Percentiles rank a stretch among this genome's conserved stretches.
Conservation (phyloP, 2,329 filamentous ascomycete species). For the Neocucurbitaria cava region DNA sequence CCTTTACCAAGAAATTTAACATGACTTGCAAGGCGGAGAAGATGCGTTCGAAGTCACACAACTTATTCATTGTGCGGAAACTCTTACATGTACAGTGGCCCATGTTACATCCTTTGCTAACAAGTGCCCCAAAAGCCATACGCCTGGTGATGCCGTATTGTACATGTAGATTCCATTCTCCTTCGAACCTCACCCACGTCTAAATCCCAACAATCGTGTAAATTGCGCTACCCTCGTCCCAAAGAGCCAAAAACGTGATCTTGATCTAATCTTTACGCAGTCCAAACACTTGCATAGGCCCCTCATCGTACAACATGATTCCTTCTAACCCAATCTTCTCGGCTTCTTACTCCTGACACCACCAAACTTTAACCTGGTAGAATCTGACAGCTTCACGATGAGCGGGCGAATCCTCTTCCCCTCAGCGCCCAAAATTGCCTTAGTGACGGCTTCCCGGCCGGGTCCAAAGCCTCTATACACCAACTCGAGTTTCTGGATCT, state of each 20-base stretch:
- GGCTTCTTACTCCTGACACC: conserved; percentile 85
- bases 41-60: not conserved
- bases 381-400: conserved; percentile 82
- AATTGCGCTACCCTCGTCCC: not conserved
- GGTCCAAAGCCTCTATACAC: conserved; percentile 83
- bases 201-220: not conserved
- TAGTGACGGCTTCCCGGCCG: conserved; percentile 87
- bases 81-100: conserved; percentile 10
- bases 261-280: not conserved
- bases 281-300: conserved; percentile 19
- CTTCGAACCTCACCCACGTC: not conserved
- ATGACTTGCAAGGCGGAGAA: conserved; percentile 29
- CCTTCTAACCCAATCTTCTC: conserved; percentile 73
- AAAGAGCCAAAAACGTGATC: not conserved
- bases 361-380: conserved; percentile 93
- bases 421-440: conserved; percentile 86
- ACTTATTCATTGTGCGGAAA: conserved; percentile 2
- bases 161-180: conserved; percentile 18
- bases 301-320: conserved; percentile 42
- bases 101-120: conserved; percentile 1
- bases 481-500: conserved; percentile 80
- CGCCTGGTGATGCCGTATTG: conserved; percentile 30
- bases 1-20: conserved; percentile 50
- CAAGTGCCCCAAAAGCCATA: conserved; percentile 16
- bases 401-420: conserved; percentile 76